Percentiles rank a stretch among this genome's conserved stretches.
These are phyloP conservation scores for Bipolaris oryzae DNA, from an alignment of 2,329 filamentous ascomycete genomes.

Conservation along the genomic window DNA sequence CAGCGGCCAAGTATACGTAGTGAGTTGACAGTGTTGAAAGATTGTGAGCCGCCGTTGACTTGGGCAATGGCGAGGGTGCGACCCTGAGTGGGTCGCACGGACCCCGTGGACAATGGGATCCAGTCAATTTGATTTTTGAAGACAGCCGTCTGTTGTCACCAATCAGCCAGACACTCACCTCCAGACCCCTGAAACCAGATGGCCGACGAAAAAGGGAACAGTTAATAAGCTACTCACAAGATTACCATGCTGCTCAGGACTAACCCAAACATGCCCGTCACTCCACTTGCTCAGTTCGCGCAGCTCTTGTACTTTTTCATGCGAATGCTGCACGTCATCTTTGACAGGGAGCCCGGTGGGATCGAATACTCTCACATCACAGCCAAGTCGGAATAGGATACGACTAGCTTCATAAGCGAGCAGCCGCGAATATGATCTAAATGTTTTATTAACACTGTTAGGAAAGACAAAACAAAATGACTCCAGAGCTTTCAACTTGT, in stretches of 20 bases:
- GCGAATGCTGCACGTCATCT: slow-evolving; percentile 63
- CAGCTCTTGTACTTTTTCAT: slow-evolving; percentile 68
- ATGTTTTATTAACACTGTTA: background rate
- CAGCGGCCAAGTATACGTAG: slow-evolving; percentile 69
- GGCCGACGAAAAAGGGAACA: background rate
- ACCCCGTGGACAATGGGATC: slow-evolving; percentile 67
- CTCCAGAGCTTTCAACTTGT: too few relatives aligned
- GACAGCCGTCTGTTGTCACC: slow-evolving; percentile 58
- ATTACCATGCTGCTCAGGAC: slow-evolving; percentile 71
- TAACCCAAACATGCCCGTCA: slow-evolving; percentile 70
- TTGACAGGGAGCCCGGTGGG: slow-evolving; percentile 66
- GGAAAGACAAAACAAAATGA: too few relatives aligned
- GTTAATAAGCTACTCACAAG: slow-evolving; percentile 49
- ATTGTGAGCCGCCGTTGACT: slow-evolving; percentile 68
- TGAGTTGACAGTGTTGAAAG: slow-evolving; percentile 70
- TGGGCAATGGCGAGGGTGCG: slow-evolving; percentile 67
- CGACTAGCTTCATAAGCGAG: slow-evolving; percentile 65
- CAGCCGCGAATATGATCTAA: slow-evolving; percentile 65
- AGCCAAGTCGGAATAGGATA: slow-evolving; percentile 68
- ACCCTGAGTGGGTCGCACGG: slow-evolving; percentile 69
- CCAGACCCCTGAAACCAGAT: too few relatives aligned
- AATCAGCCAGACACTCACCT: background rate
- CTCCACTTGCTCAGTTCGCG: slow-evolving; percentile 67
- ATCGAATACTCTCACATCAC: slow-evolving; percentile 68
- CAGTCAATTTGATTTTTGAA: slow-evolving; percentile 76